Evolutionary conservation across 2,329 filamentous ascomycete species (phyloP).

Genomic region (Sordariomycetes sp.): DNA sequence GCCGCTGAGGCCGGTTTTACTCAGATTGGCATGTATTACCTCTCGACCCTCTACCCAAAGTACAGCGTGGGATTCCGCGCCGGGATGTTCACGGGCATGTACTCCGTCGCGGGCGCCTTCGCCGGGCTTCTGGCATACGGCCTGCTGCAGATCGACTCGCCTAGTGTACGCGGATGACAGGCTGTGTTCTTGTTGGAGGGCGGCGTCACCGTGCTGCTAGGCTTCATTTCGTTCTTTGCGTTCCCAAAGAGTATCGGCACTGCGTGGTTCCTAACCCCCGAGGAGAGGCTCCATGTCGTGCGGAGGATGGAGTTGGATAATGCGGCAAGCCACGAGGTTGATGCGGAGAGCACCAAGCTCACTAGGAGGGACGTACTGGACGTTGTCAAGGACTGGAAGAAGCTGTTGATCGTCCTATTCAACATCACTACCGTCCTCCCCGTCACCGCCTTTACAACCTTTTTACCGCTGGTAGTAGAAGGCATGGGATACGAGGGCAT

Average conservation of each 20-base stretch:
- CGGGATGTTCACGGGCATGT: conserved; percentile 10
- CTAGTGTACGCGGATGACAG: not conserved
- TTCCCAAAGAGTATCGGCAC: not conserved
- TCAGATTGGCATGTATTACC: conserved; percentile 10
- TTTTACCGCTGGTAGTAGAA: not conserved
- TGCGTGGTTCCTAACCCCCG: conserved; percentile 1
- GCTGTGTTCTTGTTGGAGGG: conserved; percentile 1
- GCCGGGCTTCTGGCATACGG: conserved; percentile 31
- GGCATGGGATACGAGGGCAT: conserved; percentile 2
- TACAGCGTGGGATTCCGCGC: conserved; percentile 9
- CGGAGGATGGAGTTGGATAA: conserved; percentile 1
- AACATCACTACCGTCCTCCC: conserved; percentile 1
- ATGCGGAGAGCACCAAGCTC: not conserved
- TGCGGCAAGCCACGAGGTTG: not conserved
- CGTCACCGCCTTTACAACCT: conserved; percentile 1
- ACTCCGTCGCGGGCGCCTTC: conserved; percentile 19
- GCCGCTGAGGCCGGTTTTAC: conserved; percentile 11
- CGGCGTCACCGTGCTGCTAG: not conserved
- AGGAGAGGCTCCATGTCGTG: not conserved
- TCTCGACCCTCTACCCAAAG: conserved; percentile 10
- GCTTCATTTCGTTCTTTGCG: not conserved
- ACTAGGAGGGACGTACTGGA: not conserved
- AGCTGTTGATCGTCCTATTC: conserved; percentile 1
- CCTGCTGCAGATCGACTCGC: conserved; percentile 11
- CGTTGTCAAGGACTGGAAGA: conserved; percentile 2